Percentiles rank a stretch among this genome's conserved stretches.
Conservation (phyloP, 495 filamentous ascomycete genomes). For the Penicillium manginii region DNA sequence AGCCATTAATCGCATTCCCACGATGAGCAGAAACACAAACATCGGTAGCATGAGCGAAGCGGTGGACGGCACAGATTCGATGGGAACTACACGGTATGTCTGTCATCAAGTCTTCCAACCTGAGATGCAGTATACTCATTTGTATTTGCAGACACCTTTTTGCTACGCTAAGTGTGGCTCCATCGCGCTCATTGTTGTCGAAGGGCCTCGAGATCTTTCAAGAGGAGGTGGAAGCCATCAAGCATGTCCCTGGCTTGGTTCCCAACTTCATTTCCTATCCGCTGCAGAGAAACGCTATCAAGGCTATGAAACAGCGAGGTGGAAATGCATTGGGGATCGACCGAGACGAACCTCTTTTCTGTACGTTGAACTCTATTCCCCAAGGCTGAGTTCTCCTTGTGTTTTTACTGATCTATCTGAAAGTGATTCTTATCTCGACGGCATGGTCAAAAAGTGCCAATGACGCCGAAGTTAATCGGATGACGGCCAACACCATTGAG, state of each 20-base stretch:
- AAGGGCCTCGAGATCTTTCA: conserved; percentile 12
- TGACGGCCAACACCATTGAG: not conserved
- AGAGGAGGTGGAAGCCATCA: conserved; percentile 15
- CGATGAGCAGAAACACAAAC: too few relatives aligned
- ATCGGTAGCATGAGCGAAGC: conserved; percentile 5
- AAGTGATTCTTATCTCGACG: too few relatives aligned
- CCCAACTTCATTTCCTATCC: conserved; percentile 23
- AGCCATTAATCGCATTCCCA: conserved; percentile 16
- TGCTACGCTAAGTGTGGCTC: conserved; percentile 14
- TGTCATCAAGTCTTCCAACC: too few relatives aligned
- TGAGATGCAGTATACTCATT: not conserved
- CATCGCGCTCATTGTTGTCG: conserved; percentile 11
- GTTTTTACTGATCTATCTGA: too few relatives aligned
- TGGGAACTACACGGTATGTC: too few relatives aligned
- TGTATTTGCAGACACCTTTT: conserved; percentile 16
- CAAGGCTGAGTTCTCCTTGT: conserved; percentile 15
- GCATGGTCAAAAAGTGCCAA: too few relatives aligned
- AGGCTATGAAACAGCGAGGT: conserved; percentile 22
- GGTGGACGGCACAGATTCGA: not conserved
- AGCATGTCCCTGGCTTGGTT: conserved; percentile 9
- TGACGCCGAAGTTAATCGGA: conserved; percentile 9
- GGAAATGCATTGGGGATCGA: conserved; percentile 35
- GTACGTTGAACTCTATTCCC: conserved; percentile 6
- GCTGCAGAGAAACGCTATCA: conserved; percentile 14
- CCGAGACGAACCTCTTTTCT: conserved; percentile 20